phyloP scores from a whole-genome alignment of 768 basidiomycete species.

The Tulasnella sp. region DNA sequence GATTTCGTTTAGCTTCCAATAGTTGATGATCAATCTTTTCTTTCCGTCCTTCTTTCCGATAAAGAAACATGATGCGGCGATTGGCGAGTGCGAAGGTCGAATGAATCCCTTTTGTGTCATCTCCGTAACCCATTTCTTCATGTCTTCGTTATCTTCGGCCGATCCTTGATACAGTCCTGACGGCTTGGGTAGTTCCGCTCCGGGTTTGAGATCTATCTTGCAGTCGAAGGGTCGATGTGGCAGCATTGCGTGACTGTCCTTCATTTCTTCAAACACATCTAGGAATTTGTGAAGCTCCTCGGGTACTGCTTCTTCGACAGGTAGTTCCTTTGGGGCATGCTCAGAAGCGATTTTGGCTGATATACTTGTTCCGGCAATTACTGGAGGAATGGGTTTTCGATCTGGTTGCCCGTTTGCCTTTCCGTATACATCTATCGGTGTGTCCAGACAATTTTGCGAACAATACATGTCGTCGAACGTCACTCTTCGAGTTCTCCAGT shows the following conservation, averaged over 20 bases:
- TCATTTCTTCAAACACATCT: slow-evolving; percentile 6
- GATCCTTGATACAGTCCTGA: neutral
- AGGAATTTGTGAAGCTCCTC: no score
- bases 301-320: neutral
- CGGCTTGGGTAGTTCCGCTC: neutral
- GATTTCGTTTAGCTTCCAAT: slow-evolving; percentile 23
- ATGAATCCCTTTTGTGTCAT: slow-evolving; percentile 25
- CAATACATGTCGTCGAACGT: neutral
- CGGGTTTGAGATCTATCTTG: slow-evolving; percentile 6
- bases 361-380: no score
- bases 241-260: neutral
- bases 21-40: slow-evolving; percentile 24
- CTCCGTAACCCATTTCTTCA: slow-evolving; percentile 24
- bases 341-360: no score
- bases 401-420: neutral
- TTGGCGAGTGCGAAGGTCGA: slow-evolving; percentile 21
- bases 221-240: neutral
- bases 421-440: neutral
- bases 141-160: neutral
- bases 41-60: slow-evolving; percentile 26
- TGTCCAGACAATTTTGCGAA: neutral
- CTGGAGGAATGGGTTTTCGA: neutral
- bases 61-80: slow-evolving; percentile 27
- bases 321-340: neutral
- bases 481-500: neutral